Evolutionary conservation across 805 yeast genomes (phyloP).

Genomic region (Candida glaebosa): DNA sequence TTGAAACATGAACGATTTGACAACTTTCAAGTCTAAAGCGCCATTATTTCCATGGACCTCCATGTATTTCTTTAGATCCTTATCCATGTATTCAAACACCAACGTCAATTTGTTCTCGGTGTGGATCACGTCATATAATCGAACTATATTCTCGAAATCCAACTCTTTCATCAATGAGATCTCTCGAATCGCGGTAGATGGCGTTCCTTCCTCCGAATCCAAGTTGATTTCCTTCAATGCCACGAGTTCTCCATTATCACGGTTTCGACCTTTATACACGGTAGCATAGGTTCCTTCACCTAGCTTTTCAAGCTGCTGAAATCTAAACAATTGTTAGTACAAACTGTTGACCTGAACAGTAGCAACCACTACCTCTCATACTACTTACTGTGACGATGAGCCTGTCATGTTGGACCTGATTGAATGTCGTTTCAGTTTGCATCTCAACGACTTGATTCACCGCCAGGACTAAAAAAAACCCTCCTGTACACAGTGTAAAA

Average conservation of each 20-base stretch:
- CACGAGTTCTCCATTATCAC: constrained; percentile 82
- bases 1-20: constrained; percentile 93
- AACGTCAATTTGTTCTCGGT: constrained; percentile 92
- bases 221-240: constrained; percentile 93
- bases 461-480: too few relatives aligned
- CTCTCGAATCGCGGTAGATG: constrained; percentile 96
- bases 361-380: too few relatives aligned
- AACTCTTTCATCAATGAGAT: constrained; percentile 93
- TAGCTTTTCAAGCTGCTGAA: constrained; percentile 68
- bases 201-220: constrained; percentile 97
- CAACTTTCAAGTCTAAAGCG: constrained; percentile 67
- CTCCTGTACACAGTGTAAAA: too few relatives aligned
- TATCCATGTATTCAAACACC: constrained; percentile 91
- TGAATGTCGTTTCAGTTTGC: too few relatives aligned
- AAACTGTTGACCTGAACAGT: too few relatives aligned
- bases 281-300: constrained; percentile 98
- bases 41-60: constrained; percentile 76
- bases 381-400: constrained; percentile 43
- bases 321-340: constrained; percentile 20
- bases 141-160: constrained; percentile 88
- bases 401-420: constrained; percentile 42
- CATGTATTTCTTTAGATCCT: constrained; percentile 93
- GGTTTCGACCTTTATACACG: constrained; percentile 91
- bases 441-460: too few relatives aligned
- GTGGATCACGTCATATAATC: constrained; percentile 92